These are phyloP conservation scores for Platismatia glauca DNA, from an alignment of 495 filamentous ascomycete species.

Conservation along the genomic window DNA sequence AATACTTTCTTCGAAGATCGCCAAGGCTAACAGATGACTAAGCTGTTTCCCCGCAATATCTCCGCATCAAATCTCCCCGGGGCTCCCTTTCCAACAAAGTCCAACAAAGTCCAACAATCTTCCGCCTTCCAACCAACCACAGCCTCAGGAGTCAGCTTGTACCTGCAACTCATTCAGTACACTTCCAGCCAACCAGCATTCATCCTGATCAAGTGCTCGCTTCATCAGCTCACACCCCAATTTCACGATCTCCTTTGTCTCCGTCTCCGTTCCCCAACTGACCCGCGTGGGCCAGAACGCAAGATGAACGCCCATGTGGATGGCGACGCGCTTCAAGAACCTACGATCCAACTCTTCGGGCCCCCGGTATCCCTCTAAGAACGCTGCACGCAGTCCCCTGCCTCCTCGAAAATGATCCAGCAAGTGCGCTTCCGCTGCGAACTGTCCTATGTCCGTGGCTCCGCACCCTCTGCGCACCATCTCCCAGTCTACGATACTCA, in stretches of 20 bases:
- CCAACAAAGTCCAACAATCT: neutral
- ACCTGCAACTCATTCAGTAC: neutral
- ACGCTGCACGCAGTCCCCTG: conserved; percentile 26
- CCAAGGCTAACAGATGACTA: neutral
- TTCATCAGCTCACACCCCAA: conserved; percentile 24
- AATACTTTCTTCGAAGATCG: neutral
- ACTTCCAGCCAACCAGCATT: conserved; percentile 9
- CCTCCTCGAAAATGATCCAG: conserved; percentile 30
- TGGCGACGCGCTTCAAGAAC: conserved; percentile 25
- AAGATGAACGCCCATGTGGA: conserved; percentile 31
- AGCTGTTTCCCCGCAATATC: neutral
- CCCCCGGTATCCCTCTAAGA: conserved; percentile 25
- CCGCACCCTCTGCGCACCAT: conserved; percentile 28
- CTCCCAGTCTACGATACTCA: conserved; percentile 34
- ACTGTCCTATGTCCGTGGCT: conserved; percentile 33
- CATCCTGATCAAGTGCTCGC: conserved; percentile 17
- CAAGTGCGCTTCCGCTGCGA: conserved; percentile 32
- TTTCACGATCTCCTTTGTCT: conserved; percentile 24
- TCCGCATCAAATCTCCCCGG: neutral
- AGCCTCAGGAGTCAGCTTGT: neutral
- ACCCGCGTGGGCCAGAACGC: conserved; percentile 29
- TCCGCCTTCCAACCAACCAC: neutral
- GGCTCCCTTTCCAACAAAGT: neutral
- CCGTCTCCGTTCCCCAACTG: conserved; percentile 27
- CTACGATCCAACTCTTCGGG: neutral